Base-by-base conservation (phyloP, 257 asterid genomes). In the Cynanchum wilfordii region DNA sequence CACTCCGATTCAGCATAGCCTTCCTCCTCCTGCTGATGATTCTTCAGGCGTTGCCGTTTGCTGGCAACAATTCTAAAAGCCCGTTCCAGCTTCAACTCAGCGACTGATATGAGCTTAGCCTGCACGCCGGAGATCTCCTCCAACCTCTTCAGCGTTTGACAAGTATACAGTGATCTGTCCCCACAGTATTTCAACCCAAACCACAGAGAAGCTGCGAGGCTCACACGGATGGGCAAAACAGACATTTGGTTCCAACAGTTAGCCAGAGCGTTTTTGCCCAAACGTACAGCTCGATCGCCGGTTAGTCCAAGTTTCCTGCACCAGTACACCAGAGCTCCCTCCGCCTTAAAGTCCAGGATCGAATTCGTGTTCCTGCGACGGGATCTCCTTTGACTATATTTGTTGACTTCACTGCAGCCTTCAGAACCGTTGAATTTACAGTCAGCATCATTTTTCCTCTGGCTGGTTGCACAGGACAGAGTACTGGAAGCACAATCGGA, bases 201-300 rank as follows among this genome's bases (percentile, higher is more conserved):
- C 92, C 92, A 90, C 73, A 88, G 76, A 13, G 87, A 81, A 36
- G 94, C 92, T 69, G 89, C 96, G 15, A 88, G 60, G 44, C 76
- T 30, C 10, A 86, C 83, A 5, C 91, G 84, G 66, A 79, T 76
- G 29, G 96, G 93, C 75, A 86, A 19, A 73, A 30, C 81, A 56
- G 77, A 73, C 79, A 77, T 71, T 9, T 79, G 62, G 29, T 71
- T 82, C 72, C 29, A 74, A 52, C 89, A 85, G 69, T 60, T 78
- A 10, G 60, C 78, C 20, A 88, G 3, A 3, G 77, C 93, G 25
- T 29, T 55, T 70, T 81, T 68, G 0, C 85, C 90, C 75, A 69
- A 66, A 71, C 69, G 66, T 44, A 74, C 74, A 0, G 67, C 78
- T 74, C 29, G 67, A n/a, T 76, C 84, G 3, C 22, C 73, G 17